These are phyloP conservation scores for Sugiyamaella neomexicana DNA, from an alignment of 1,139 yeast genomes.

Conservation along the genomic window DNA sequence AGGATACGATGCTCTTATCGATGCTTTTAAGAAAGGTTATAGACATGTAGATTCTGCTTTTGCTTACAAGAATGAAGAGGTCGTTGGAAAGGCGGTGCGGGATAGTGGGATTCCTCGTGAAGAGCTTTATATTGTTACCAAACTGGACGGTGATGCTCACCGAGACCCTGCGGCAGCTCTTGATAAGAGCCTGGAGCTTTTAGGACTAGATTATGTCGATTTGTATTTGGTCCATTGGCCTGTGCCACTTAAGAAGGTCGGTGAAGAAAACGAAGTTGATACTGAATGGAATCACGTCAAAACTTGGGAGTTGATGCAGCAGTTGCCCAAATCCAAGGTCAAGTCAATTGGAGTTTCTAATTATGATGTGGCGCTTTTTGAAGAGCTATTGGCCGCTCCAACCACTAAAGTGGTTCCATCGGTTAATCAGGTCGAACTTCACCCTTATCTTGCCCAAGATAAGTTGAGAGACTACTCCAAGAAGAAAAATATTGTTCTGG, in stretches of 20 bases:
- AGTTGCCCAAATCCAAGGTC: constrained; percentile 53
- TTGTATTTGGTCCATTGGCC: constrained; percentile 90
- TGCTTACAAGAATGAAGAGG: constrained; percentile 62
- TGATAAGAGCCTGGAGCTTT: constrained; percentile 58
- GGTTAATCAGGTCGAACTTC: constrained; percentile 67
- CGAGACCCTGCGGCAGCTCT: constrained; percentile 57
- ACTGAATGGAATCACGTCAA: constrained; percentile 58
- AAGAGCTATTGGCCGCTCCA: constrained; percentile 52
- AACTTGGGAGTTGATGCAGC: constrained; percentile 70
- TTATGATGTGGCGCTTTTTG: constrained; percentile 55
- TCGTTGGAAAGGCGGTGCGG: constrained; percentile 57
- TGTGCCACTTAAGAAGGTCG: constrained; percentile 46
- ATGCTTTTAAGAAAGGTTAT: constrained; percentile 55
- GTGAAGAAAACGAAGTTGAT: constrained; percentile 36
- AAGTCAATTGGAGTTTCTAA: constrained; percentile 79
- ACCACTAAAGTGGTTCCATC: constrained; percentile 60
- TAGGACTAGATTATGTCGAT: constrained; percentile 78
- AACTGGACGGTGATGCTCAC: constrained; percentile 51
- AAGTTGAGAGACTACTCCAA: constrained; percentile 58
- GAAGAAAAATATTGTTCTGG: constrained; percentile 55
- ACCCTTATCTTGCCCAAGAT: constrained; percentile 70
- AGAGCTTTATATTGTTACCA: constrained; percentile 57
- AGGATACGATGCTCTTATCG: constrained; percentile 20
- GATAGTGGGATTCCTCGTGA: constrained; percentile 51
- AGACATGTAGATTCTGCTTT: constrained; percentile 67